phyloP scores from a whole-genome alignment of 768 basidiomycete species.

The Termitomyces eurrhizus region DNA sequence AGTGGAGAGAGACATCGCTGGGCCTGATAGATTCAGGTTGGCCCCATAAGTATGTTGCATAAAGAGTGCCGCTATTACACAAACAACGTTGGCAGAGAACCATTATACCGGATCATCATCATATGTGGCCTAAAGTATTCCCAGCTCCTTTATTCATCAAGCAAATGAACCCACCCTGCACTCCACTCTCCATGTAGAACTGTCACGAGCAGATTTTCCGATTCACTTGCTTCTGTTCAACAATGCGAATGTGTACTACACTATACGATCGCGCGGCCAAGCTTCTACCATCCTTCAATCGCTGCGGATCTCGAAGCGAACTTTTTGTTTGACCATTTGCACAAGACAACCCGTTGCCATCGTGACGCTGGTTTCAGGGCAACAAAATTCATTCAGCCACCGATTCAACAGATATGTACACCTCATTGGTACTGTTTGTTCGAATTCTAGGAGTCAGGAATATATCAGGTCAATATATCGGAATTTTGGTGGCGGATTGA shows the following conservation, averaged over 20 bases:
- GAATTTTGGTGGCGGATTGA: background rate
- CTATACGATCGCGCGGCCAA: background rate
- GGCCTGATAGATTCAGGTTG: constrained; percentile 8
- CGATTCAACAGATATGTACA: background rate
- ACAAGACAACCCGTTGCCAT: background rate
- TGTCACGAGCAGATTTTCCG: background rate
- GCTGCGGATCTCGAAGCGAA: background rate
- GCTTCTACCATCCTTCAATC: background rate
- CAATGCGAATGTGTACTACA: background rate
- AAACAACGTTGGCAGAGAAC: background rate
- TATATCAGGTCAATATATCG: background rate
- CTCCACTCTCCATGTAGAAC: background rate
- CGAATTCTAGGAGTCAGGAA: background rate
- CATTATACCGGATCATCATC: background rate
- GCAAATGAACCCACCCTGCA: background rate
- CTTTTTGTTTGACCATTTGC: background rate
- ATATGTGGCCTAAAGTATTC: background rate
- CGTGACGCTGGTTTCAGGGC: background rate
- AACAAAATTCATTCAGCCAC: background rate
- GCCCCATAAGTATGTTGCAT: constrained; percentile 2
- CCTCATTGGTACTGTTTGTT: background rate
- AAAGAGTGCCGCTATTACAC: background rate
- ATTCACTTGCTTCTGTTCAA: too few relatives aligned
- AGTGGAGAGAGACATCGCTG: background rate
- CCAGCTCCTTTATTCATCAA: background rate